Evolutionary conservation across 805 yeast genomes (phyloP).

Genomic region (Wickerhamomyces canadensis): DNA sequence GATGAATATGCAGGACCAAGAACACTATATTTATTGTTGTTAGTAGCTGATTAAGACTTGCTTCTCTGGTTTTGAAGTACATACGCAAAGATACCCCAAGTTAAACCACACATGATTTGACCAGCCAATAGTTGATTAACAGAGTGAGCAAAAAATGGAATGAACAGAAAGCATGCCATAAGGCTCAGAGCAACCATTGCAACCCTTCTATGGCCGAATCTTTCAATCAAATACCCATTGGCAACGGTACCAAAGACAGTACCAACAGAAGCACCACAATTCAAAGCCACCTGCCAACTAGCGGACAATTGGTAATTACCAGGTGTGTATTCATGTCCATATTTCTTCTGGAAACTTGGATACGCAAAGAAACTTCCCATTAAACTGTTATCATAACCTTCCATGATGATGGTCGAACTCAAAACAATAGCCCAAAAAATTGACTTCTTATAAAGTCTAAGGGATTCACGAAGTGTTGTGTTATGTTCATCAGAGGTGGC

Average conservation of each 20-base stretch:
- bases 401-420: conserved; percentile 20
- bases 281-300: conserved; percentile 39
- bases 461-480: conserved; percentile 13
- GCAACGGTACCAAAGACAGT: conserved; percentile 27
- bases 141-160: conserved; percentile 35
- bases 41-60: no score
- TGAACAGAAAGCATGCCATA: conserved; percentile 31
- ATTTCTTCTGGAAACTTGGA: conserved; percentile 16
- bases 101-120: conserved; percentile 35
- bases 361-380: conserved; percentile 20
- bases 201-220: conserved; percentile 31
- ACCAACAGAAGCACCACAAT: conserved; percentile 28
- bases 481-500: conserved; percentile 17
- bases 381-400: conserved; percentile 19
- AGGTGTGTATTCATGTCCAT: conserved; percentile 22
- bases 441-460: conserved; percentile 11
- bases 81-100: conserved; percentile 33
- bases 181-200: conserved; percentile 26
- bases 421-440: conserved; percentile 17
- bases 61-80: no score
- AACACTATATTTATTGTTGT: conserved; percentile 10
- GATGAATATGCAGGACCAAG: conserved; percentile 35
- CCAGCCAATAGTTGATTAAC: conserved; percentile 35
- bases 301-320: conserved; percentile 31
- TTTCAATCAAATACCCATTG: conserved; percentile 26